These are phyloP conservation scores for Rhodomyrtus tomentosa DNA, from an alignment of 345 rosid species.

Conservation along the genomic window DNA sequence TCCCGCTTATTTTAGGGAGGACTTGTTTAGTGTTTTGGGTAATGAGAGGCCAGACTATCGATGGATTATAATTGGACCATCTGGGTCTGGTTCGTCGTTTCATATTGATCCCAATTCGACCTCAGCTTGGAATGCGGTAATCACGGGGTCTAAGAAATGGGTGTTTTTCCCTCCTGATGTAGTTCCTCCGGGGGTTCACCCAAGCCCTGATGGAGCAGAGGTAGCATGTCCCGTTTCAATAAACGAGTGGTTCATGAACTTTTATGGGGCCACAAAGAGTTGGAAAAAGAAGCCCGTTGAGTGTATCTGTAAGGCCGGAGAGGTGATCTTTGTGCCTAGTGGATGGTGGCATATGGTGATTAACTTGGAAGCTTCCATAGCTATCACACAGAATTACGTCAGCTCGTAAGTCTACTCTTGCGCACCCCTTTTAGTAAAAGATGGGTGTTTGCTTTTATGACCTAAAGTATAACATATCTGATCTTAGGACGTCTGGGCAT, in stretches of 20 bases:
- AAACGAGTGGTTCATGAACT: constrained; percentile 98
- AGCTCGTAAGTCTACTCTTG: constrained; percentile 49
- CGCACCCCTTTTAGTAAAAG: neutral
- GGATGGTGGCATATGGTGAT: constrained; percentile 99
- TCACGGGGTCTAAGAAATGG: constrained; percentile 94
- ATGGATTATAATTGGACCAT: constrained; percentile 92
- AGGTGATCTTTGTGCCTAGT: constrained; percentile 85
- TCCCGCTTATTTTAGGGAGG: constrained; percentile 77
- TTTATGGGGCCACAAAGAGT: constrained; percentile 61
- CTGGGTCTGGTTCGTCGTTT: constrained; percentile 94
- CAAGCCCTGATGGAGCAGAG: constrained; percentile 94
- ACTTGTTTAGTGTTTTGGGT: constrained; percentile 75
- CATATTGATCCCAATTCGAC: constrained; percentile 99
- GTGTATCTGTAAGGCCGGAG: constrained; percentile 91
- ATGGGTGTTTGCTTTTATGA: neutral
- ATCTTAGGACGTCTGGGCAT: neutral
- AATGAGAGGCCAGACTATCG: constrained; percentile 80
- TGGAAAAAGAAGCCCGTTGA: constrained; percentile 79
- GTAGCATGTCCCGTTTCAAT: constrained; percentile 97
- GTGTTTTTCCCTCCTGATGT: constrained; percentile 90
- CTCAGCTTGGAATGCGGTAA: constrained; percentile 94
- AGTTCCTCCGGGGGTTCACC: constrained; percentile 91
- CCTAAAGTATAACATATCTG: neutral
- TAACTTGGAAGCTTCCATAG: constrained; percentile 87
- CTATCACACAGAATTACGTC: constrained; percentile 89